Evolutionary conservation across 2,329 filamentous ascomycete genomes (phyloP).

Genomic region (Aureobasidium sp.): DNA sequence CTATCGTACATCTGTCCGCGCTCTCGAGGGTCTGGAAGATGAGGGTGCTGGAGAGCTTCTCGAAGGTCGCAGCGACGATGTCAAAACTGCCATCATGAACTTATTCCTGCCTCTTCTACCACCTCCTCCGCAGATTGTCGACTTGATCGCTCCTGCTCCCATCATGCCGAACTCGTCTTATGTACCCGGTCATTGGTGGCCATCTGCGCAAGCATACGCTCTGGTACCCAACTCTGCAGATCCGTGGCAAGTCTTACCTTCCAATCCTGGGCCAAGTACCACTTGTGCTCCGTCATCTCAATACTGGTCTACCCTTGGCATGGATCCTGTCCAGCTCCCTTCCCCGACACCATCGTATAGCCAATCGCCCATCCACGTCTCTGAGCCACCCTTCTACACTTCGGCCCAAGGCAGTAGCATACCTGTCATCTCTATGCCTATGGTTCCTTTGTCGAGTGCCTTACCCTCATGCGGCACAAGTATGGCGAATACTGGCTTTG

Average conservation of each 20-base stretch:
- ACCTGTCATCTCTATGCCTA: constrained; percentile 64
- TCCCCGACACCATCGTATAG: constrained; percentile 76
- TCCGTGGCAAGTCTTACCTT: constrained; percentile 84
- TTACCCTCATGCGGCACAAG: constrained; percentile 71
- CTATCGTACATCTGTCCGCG: constrained; percentile 79
- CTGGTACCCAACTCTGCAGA: constrained; percentile 67
- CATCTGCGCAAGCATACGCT: constrained; percentile 50
- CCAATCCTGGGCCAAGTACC: constrained; percentile 66
- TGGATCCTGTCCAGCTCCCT: constrained; percentile 63
- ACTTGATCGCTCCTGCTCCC: constrained; percentile 78
- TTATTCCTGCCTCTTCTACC: constrained; percentile 81
- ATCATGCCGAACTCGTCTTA: constrained; percentile 73
- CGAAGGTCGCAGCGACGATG: constrained; percentile 83
- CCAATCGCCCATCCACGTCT: constrained; percentile 67
- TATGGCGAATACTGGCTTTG: constrained; percentile 53
- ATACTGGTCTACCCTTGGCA: constrained; percentile 72
- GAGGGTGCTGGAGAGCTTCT: constrained; percentile 91
- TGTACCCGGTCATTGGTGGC: constrained; percentile 70
- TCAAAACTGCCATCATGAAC: constrained; percentile 76
- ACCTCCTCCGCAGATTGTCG: constrained; percentile 80
- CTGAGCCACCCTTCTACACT: constrained; percentile 62
- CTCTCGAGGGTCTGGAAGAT: constrained; percentile 92
- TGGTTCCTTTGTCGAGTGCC: constrained; percentile 79
- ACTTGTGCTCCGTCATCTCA: constrained; percentile 67
- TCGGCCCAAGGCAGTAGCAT: constrained; percentile 69